Conservation (phyloP, 2,329 filamentous ascomycete genomes). For the Chaetomiaceae sp. region DNA sequence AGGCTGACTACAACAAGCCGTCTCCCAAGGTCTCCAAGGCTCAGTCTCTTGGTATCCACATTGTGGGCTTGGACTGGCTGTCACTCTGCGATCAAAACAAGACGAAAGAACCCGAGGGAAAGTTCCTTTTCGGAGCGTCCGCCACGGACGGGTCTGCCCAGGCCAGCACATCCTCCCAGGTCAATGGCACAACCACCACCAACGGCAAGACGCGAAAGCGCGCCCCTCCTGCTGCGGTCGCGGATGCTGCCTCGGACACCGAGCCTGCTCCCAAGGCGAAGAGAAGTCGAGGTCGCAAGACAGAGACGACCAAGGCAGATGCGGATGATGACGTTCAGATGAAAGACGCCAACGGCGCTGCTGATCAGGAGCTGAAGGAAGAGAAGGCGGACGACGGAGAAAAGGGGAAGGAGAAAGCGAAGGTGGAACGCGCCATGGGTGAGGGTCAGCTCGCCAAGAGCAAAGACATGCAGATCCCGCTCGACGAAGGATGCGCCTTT, state of each 20-base stretch:
- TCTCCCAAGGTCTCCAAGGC: slow-evolving; percentile 50
- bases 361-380: slow-evolving; percentile 24
- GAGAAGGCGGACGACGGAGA: too few species aligned
- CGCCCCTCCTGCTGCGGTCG: slow-evolving; percentile 26
- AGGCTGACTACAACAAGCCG: slow-evolving; percentile 45
- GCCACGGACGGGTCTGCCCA: slow-evolving; percentile 3
- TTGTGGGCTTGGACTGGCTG: slow-evolving; percentile 61
- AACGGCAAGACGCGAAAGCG: slow-evolving; percentile 26
- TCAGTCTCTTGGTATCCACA: slow-evolving; percentile 41
- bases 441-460: slow-evolving; percentile 38
- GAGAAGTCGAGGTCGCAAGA: slow-evolving; percentile 27
- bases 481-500: slow-evolving; percentile 44
- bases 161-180: slow-evolving; percentile 11
- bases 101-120: slow-evolving; percentile 34
- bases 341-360: slow-evolving; percentile 33
- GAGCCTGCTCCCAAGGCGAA: slow-evolving; percentile 29
- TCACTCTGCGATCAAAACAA: slow-evolving; percentile 46
- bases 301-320: slow-evolving; percentile 25
- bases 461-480: slow-evolving; percentile 42
- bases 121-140: slow-evolving; percentile 11
- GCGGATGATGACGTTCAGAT: slow-evolving; percentile 25
- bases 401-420: slow-evolving; percentile 17
- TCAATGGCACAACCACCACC: slow-evolving; percentile 19
- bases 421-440: slow-evolving; percentile 30
- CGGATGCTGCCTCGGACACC: slow-evolving; percentile 16